Evolutionary conservation across 73 alveolate genomes (phyloP), one percentile per base, ranked within the genome.

Genomic region (Paramecium caudatum): DNA sequence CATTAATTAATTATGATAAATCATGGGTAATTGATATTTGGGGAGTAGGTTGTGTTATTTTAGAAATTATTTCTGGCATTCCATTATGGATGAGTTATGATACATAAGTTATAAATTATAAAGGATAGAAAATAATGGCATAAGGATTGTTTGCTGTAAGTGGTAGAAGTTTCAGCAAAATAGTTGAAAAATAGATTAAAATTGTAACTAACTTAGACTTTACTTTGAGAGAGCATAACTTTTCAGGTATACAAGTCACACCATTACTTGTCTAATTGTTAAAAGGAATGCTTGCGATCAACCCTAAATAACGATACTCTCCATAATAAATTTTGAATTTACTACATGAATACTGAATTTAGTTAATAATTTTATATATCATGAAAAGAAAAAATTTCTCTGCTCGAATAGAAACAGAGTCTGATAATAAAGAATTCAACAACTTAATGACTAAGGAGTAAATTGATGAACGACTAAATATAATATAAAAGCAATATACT

Each of bases 1-100:
- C 34, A 41, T 30, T 91, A 33, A 65, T 92, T 37, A 82, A 88
- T 74, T 80, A 86, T 30, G 46, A 86, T 37, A 47, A 55, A 61
- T 91, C 95, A 32, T 90, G 92, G 92, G 96, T 95, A 27, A 95
- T 96, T 50, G 99, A 96, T 87, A 91, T 95, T 23, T 96, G 99
- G 99, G 91, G 97, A 39, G 62, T 96, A 23, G 99, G 99, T 6
- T 94, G 95, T 15, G 95, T 94, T 16, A 27, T 96, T n/a, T 90
- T 96, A 34, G 99, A 96, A 78, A 45, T 95, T 33, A 92, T 96
- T 10, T 47, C 82, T 16, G 97, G 98, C 63, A 90, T 95, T 39
- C 99, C 99, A 8, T 82, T 96, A 16, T 95, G 99, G 99, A 90
- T 96, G 96, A 90, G 96, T 81, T 96, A 95, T 87, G 95, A 96